Percentiles rank a stretch among this genome's conserved stretches.
These are phyloP conservation scores for Penicillium pancosmium DNA, from an alignment of 495 filamentous ascomycete species.

Conservation along the genomic window DNA sequence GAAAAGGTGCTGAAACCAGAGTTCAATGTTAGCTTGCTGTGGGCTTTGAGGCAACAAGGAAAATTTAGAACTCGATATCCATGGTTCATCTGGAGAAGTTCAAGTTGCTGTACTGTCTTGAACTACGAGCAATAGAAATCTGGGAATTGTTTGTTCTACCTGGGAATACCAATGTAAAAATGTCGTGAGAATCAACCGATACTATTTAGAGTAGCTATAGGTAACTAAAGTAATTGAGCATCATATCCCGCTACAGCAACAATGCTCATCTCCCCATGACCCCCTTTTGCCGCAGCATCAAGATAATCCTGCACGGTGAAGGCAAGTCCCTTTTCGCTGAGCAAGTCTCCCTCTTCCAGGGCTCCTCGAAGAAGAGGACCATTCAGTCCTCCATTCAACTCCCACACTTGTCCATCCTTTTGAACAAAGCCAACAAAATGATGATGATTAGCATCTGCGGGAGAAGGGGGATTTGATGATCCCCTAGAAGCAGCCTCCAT, in stretches of 20 bases:
- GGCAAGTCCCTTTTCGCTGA: constrained; percentile 66
- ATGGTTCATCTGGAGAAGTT: too few relatives aligned
- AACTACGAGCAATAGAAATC: too few relatives aligned
- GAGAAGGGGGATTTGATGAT: constrained; percentile 65
- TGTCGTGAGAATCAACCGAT: not conserved
- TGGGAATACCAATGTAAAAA: too few relatives aligned
- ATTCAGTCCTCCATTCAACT: constrained; percentile 76
- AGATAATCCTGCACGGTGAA: constrained; percentile 66
- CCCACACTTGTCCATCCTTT: constrained; percentile 70
- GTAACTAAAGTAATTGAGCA: not conserved
- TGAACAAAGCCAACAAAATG: constrained; percentile 87
- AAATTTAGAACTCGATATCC: too few relatives aligned
- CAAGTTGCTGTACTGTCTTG: too few relatives aligned
- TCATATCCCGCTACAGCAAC: constrained; percentile 46
- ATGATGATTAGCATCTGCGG: constrained; percentile 62
- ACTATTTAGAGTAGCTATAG: not conserved
- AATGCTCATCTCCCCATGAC: constrained; percentile 66
- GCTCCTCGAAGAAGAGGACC: constrained; percentile 73
- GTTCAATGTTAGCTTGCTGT: too few relatives aligned
- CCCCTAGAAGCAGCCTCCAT: constrained; percentile 68
- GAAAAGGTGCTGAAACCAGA: too few relatives aligned
- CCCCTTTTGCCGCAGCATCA: constrained; percentile 49
- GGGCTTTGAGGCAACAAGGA: too few relatives aligned
- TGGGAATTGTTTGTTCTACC: too few relatives aligned
- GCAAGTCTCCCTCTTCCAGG: constrained; percentile 67